These are phyloP conservation scores for Lipomyces chichibuensis DNA, from an alignment of 805 yeast species.

Conservation along the genomic window DNA sequence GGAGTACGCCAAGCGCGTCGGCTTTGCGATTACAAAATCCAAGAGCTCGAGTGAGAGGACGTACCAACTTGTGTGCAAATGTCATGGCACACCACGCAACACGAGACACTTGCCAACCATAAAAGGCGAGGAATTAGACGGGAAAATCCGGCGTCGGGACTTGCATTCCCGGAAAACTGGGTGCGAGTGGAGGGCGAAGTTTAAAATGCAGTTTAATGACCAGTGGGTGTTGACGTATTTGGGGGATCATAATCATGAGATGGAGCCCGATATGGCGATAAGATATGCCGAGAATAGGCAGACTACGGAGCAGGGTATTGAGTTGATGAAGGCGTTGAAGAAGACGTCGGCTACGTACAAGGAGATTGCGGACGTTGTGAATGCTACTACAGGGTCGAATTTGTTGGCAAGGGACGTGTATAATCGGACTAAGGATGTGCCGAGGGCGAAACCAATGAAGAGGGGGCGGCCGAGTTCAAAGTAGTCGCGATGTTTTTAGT, in stretches of 20 bases:
- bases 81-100: constrained; percentile 17
- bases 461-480: constrained; percentile 3
- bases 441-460: constrained; percentile 1
- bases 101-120: constrained; percentile 8
- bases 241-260: constrained; percentile 6
- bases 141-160: constrained; percentile 13
- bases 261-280: constrained; percentile 4
- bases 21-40: constrained; percentile 5
- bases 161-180: constrained; percentile 4
- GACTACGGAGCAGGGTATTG: constrained; percentile 11
- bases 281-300: constrained; percentile 12
- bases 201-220: constrained; percentile 16
- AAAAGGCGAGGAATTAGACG: constrained; percentile 12
- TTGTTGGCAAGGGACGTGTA: constrained; percentile 15
- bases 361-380: constrained; percentile 14
- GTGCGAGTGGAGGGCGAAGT: constrained; percentile 10
- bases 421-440: constrained; percentile 14
- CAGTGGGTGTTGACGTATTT: constrained; percentile 5
- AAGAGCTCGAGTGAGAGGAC: constrained; percentile 1
- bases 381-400: constrained; percentile 13
- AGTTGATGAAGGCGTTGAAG: constrained; percentile 14
- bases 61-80: constrained; percentile 12
- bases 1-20: constrained; percentile 9
- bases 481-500: background rate
- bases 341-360: constrained; percentile 15